Percentiles rank a stretch among this genome's conserved stretches.
phyloP scores from a whole-genome alignment of 345 rosid genomes.

The Cardamine chenopodiifolia region DNA sequence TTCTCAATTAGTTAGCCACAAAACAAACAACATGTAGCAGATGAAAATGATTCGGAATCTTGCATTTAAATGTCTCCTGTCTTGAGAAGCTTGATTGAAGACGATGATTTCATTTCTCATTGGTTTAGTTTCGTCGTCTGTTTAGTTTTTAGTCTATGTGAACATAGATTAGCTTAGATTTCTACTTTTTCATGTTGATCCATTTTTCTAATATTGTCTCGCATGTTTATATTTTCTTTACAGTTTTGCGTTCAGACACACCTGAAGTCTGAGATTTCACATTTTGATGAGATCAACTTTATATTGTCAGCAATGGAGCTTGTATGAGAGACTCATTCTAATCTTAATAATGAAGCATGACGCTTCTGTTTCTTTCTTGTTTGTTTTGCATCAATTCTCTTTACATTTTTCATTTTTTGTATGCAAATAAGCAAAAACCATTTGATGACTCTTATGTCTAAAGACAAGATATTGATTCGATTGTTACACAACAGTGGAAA shows the following conservation, averaged over 20 bases:
- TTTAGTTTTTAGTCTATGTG: not conserved
- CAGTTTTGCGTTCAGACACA: constrained; percentile 38
- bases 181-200: not conserved
- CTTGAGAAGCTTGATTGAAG: not conserved
- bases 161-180: not conserved
- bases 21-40: not conserved
- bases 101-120: not conserved
- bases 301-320: constrained; percentile 13
- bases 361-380: not conserved
- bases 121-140: not conserved
- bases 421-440: constrained; percentile 14
- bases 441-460: not conserved
- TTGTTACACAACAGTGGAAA: constrained; percentile 1
- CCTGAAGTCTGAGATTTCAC: constrained; percentile 29
- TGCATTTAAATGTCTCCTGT: not conserved
- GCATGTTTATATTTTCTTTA: not conserved
- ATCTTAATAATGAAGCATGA: constrained; percentile 18
- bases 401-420: not conserved
- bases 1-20: not conserved
- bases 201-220: not conserved
- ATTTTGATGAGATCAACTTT: constrained; percentile 20
- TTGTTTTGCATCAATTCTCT: not conserved
- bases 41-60: not conserved
- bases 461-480: constrained; percentile 4
- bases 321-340: constrained; percentile 9